Evolutionary conservation across 768 basidiomycete genomes (phyloP), one percentile per base, ranked within the genome.

Genomic region (Amanita brunnescens): DNA sequence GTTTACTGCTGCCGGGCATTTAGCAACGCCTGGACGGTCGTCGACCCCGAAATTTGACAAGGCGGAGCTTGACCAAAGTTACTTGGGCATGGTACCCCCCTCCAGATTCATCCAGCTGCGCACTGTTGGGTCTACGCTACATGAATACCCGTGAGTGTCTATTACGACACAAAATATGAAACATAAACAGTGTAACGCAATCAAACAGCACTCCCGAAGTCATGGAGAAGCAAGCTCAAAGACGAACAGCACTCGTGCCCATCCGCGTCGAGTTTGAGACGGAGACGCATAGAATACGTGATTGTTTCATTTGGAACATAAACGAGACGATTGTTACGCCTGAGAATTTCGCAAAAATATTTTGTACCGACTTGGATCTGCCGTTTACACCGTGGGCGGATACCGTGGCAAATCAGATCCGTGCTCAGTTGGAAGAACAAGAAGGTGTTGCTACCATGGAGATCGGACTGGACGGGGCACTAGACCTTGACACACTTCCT

Each of bases 251-350:
- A 0, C 80, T 95, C 30, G 81, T 98, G 10, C 96, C 96, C 2
- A 91, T 99, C 52, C 89, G 91, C 41, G 88, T 99, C 47, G 94
- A 98, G 59, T 83, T 99, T 59, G 94, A 97, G 63, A 91, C 87
- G 9, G 90, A 91, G 9, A 87, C 87, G 0, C 89, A 90, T 61
- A 76, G 94, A 59, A 81, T 99, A 64, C 85, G 94, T 37, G 96
- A 99, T 62, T 87, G 86, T 61, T 98, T 99, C 65, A 79, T 91
- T 9, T 99, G 96, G 96, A 96, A 98, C 60, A 67, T 93, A 41
- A 81, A 91, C 62, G 95, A 98, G 68, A 70, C 73, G n/a, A 68
- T 90, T 55, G 83, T 95, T 58, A 85, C 82, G 21, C 93, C 95
- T 0, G 84, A 89, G 51, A 71, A 72, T 1, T 99, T 99, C 57